Base-by-base conservation (phyloP, 345 rosid genomes). In the Kernera saxatilis region DNA sequence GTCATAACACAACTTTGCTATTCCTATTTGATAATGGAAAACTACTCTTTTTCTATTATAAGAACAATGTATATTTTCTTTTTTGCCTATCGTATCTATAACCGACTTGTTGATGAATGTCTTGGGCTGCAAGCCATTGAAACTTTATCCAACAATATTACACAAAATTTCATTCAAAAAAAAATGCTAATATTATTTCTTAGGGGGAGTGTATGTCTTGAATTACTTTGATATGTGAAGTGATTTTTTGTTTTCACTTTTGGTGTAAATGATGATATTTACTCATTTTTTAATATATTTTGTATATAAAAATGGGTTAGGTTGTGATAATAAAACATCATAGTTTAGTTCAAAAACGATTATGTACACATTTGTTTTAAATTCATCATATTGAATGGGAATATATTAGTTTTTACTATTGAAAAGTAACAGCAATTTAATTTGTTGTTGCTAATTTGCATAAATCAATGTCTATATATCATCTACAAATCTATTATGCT, bases 201-300 rank as follows among this genome's bases (percentile, higher is more conserved):
- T 71, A n/a, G 6, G 45, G 4, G 39, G 46, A 15, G 33, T 30
- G 27, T 17, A 26, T 37, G 41, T 70, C 9, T 71, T n/a, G 26
- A 2, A 62, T 54, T 64, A 13, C 30, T 37, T 40, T 15, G 19
- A 45, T 59, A 46, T 46, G 76, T 44, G 70, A 52, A 51, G 5
- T 33, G n/a, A n/a, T n/a, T n/a, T 50, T 68, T 68, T 39, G 22
- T 12, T n/a, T 45, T 44, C 11, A 72, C 30, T 63, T 23, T 54
- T 19, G 40, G 19, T 72, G 63, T 63, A 64, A 35, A 72, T 8
- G 45, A 33, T 44, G 55, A 41, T 63, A 40, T 43, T 32, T 41
- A 43, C 5, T 71, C n/a, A 46, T 64, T 30, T 18, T 25, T 35
- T 25, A 43, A 5, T 8, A 33, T 53, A 1, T 21, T 22, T 46